A percentile compares a stretch with the other conserved stretches of the same genome.
Conservation (phyloP, 495 filamentous ascomycete species). For the Aspergillus cristatus region DNA sequence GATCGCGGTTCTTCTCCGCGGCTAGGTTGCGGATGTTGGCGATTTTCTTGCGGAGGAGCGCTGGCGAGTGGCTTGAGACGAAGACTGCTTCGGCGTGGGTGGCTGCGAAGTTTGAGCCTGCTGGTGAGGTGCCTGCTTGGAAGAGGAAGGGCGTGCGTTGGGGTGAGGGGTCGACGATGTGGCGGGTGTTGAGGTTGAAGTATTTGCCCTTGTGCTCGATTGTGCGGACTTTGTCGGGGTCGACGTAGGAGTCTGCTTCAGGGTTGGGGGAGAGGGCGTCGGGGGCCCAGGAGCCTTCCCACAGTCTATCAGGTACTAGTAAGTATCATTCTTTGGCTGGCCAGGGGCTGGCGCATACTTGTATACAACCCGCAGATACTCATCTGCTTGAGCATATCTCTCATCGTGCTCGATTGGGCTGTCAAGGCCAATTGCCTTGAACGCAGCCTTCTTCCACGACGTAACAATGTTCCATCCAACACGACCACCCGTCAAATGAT, state of each 20-base stretch:
- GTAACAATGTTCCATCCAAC: conserved; percentile 62
- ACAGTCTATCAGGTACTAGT: conserved; percentile 32
- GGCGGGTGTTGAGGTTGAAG: conserved; percentile 40
- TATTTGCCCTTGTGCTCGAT: conserved; percentile 54
- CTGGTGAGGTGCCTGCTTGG: conserved; percentile 52
- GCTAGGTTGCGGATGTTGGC: conserved; percentile 46
- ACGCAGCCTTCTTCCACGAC: conserved; percentile 49
- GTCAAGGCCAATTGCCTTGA: conserved; percentile 49
- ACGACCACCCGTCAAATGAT: conserved; percentile 51
- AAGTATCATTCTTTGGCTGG: background rate
- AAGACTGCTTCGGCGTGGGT: conserved; percentile 58
- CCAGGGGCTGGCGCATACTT: conserved; percentile 20
- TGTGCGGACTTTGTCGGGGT: conserved; percentile 46
- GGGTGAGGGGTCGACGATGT: conserved; percentile 52
- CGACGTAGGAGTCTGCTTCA: conserved; percentile 41
- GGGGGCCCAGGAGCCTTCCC: conserved; percentile 53
- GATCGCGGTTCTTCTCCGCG: conserved; percentile 42
- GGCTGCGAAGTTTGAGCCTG: conserved; percentile 49
- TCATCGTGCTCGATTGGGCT: conserved; percentile 51
- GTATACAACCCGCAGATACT: conserved; percentile 50
- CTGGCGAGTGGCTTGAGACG: conserved; percentile 45
- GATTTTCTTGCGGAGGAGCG: conserved; percentile 42
- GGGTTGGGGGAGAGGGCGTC: conserved; percentile 42
- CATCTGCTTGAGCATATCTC: conserved; percentile 51
- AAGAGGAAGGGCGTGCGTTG: conserved; percentile 57